Percentiles rank a stretch among this genome's conserved stretches.
These are phyloP conservation scores for Tanozyma kutaoensis DNA, from an alignment of 805 yeast genomes.

Conservation along the genomic window DNA sequence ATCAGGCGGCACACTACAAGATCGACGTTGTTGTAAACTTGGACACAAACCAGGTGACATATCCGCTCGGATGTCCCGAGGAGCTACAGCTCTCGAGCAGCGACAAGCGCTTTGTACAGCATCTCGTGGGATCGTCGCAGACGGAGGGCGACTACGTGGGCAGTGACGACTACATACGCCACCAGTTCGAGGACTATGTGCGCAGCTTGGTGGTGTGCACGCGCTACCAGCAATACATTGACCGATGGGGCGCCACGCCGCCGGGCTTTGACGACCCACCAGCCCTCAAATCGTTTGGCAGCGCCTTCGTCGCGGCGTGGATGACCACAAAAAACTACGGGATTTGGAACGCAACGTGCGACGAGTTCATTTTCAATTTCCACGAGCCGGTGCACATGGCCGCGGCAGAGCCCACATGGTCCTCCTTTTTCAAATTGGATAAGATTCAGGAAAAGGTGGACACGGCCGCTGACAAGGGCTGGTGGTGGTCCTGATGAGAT, in stretches of 20 bases:
- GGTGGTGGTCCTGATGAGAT: too few relatives aligned
- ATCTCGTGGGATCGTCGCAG: constrained; percentile 16
- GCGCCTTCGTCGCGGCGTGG: constrained; percentile 21
- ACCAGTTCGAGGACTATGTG: constrained; percentile 83
- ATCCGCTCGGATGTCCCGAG: constrained; percentile 24
- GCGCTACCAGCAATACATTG: constrained; percentile 51
- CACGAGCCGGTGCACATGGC: constrained; percentile 26
- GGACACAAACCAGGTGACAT: constrained; percentile 32
- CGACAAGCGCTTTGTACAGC: constrained; percentile 69
- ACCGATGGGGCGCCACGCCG: constrained; percentile 21
- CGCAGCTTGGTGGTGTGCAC: constrained; percentile 61
- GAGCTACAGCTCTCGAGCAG: constrained; percentile 20
- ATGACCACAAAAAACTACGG: constrained; percentile 17
- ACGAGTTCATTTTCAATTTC: constrained; percentile 31
- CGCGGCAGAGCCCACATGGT: not conserved
- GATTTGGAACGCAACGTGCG: constrained; percentile 27
- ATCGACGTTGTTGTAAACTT: constrained; percentile 67
- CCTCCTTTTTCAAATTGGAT: too few relatives aligned
- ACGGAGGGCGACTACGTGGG: constrained; percentile 20
- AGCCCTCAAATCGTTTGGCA: constrained; percentile 12
- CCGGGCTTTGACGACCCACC: constrained; percentile 20
- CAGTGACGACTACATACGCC: constrained; percentile 73
- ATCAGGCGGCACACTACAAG: constrained; percentile 39
- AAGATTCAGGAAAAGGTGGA: too few relatives aligned
- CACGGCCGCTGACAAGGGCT: too few relatives aligned